Conservation (phyloP, 1,284 basidiomycete species). For the Ustilago curta region DNA sequence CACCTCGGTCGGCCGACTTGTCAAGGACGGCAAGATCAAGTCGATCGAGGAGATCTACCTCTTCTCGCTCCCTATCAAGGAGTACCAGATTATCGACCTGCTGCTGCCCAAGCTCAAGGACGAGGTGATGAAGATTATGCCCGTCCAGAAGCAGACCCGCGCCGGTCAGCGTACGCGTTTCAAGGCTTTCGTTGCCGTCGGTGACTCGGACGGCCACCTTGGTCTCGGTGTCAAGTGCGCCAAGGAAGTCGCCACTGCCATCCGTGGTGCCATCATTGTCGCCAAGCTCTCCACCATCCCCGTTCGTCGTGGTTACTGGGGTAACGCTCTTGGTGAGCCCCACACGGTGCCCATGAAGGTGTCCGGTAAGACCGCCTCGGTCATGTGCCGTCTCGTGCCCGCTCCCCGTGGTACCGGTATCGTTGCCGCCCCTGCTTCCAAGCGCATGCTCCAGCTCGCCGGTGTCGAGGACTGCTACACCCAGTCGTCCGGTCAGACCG, state of each 20-base stretch:
- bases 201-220: constrained; percentile 94
- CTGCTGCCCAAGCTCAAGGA: constrained; percentile 72
- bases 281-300: constrained; percentile 95
- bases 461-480: constrained; percentile 95
- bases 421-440: constrained; percentile 97
- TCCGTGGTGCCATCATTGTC: constrained; percentile 97
- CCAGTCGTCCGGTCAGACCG: constrained; percentile 96
- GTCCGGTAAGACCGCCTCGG: constrained; percentile 97
- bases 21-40: constrained; percentile 99
- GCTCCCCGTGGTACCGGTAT: constrained; percentile 98
- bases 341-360: constrained; percentile 99
- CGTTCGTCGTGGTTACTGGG: constrained; percentile 99
- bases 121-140: constrained; percentile 99
- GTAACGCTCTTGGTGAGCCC: constrained; percentile 82
- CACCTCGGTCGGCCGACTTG: constrained; percentile 98
- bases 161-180: constrained; percentile 99
- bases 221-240: constrained; percentile 99
- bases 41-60: constrained; percentile 99
- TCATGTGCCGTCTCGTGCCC: constrained; percentile 99
- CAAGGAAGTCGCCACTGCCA: constrained; percentile 99
- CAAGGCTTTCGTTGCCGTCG: constrained; percentile 99
- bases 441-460: constrained; percentile 95
- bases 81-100: constrained; percentile 69
- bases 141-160: constrained; percentile 99
- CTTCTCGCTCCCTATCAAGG: constrained; percentile 87